Conservation (phyloP, 192 early-diverging fungal genomes). For the Jimgerdemannia lactiflua region DNA sequence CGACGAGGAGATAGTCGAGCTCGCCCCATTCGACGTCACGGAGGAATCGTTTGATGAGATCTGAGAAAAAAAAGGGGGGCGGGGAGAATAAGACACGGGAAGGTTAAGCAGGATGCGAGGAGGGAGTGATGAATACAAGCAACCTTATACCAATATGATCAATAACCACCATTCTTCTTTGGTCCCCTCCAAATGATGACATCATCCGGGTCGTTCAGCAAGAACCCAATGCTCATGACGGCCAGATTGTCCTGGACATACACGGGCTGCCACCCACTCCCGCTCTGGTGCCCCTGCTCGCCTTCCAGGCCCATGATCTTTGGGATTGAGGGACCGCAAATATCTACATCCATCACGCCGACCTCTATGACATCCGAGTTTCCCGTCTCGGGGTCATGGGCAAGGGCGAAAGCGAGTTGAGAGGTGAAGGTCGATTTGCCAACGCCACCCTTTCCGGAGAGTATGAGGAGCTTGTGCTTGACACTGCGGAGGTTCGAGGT, state of each 20-base stretch:
- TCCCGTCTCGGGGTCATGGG: constrained; percentile 31
- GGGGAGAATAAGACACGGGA: not conserved
- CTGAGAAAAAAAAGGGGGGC: constrained; percentile 7
- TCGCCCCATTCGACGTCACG: constrained; percentile 93
- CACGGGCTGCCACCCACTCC: constrained; percentile 79
- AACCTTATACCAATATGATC: constrained; percentile 15
- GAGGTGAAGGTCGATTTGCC: constrained; percentile 94
- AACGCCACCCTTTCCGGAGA: constrained; percentile 98
- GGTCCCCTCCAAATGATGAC: constrained; percentile 96
- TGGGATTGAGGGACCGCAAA: constrained; percentile 95
- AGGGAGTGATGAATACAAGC: not conserved
- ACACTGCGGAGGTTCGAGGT: constrained; percentile 56
- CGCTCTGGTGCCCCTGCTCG: constrained; percentile 80
- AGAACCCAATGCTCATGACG: constrained; percentile 94
- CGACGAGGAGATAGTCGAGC: constrained; percentile 89
- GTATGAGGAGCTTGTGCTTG: constrained; percentile 90
- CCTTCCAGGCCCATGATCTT: constrained; percentile 85
- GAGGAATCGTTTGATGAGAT: constrained; percentile 95
- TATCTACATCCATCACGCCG: constrained; percentile 94
- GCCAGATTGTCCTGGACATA: constrained; percentile 76
- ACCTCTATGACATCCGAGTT: constrained; percentile 33
- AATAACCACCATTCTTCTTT: constrained; percentile 72
- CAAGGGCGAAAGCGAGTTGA: constrained; percentile 84
- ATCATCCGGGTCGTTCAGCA: constrained; percentile 82
- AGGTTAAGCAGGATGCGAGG: not conserved